These are phyloP conservation scores for Geum urbanum DNA, from an alignment of 306 rosid species.

Conservation along the genomic window DNA sequence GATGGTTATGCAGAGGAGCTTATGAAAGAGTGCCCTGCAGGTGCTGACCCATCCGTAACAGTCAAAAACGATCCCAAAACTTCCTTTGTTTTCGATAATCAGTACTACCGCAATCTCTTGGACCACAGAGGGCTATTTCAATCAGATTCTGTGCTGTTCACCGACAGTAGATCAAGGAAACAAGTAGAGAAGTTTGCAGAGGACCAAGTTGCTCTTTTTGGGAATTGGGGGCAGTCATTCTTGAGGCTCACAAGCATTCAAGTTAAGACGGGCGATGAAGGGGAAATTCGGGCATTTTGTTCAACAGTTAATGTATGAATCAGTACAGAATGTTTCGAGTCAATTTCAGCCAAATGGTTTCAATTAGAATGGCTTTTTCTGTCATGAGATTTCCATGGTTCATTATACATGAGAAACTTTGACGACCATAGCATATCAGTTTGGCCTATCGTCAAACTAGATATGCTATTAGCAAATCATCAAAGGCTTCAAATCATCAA, in stretches of 20 bases:
- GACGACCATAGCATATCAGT: too few relatives aligned
- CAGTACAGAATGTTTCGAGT: not conserved
- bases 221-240: conserved; percentile 61
- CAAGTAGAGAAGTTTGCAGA: conserved; percentile 50
- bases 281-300: conserved; percentile 69
- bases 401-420: too few relatives aligned
- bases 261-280: conserved; percentile 55
- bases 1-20: conserved; percentile 57
- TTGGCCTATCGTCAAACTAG: too few relatives aligned
- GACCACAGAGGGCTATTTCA: conserved; percentile 64
- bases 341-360: not conserved
- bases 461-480: too few relatives aligned
- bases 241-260: conserved; percentile 61
- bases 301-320: conserved; percentile 35
- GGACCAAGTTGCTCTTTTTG: conserved; percentile 56
- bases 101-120: conserved; percentile 54
- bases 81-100: conserved; percentile 61
- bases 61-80: conserved; percentile 72
- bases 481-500: too few relatives aligned
- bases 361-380: not conserved
- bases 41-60: conserved; percentile 35
- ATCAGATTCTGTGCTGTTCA: conserved; percentile 65
- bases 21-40: conserved; percentile 43
- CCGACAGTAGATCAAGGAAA: conserved; percentile 39
- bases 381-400: not conserved